Evolutionary conservation across 176 grass and related monocot genomes (phyloP).

Genomic region (Triticum turgidum): DNA sequence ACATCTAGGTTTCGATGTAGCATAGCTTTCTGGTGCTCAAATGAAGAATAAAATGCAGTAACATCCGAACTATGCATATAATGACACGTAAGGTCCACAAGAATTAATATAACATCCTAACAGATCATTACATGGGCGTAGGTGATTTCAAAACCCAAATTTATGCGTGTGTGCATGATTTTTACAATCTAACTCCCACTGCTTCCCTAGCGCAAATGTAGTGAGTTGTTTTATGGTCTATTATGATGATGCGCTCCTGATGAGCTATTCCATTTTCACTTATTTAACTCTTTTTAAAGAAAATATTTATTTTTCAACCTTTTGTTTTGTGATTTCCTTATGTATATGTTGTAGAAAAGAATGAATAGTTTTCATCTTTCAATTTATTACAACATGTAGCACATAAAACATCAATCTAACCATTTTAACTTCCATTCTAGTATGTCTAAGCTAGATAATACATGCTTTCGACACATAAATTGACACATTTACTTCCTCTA

Average conservation of each 20-base stretch:
- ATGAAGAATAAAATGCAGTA: neutral
- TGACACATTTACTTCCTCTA: too few species aligned
- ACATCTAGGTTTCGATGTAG: too few species aligned
- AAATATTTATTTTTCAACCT: neutral
- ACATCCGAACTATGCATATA: neutral
- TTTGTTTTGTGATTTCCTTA: neutral
- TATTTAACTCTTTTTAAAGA: too few species aligned
- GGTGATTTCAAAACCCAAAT: neutral
- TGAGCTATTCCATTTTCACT: neutral
- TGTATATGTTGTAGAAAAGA: neutral
- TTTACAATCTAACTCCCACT: neutral
- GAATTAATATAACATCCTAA: neutral
- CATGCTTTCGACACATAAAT: too few species aligned
- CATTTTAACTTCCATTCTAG: neutral
- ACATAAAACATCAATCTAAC: neutral
- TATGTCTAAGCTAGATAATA: too few species aligned
- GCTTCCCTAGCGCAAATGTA: neutral
- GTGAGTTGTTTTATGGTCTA: neutral
- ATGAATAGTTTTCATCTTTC: neutral
- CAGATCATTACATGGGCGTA: neutral
- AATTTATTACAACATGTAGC: neutral
- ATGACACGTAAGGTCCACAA: neutral
- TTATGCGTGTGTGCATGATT: neutral
- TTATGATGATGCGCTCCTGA: neutral
- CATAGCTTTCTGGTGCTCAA: neutral